Conservation (phyloP, 2,329 filamentous ascomycete genomes). For the Teratosphaeria zuluensis region DNA sequence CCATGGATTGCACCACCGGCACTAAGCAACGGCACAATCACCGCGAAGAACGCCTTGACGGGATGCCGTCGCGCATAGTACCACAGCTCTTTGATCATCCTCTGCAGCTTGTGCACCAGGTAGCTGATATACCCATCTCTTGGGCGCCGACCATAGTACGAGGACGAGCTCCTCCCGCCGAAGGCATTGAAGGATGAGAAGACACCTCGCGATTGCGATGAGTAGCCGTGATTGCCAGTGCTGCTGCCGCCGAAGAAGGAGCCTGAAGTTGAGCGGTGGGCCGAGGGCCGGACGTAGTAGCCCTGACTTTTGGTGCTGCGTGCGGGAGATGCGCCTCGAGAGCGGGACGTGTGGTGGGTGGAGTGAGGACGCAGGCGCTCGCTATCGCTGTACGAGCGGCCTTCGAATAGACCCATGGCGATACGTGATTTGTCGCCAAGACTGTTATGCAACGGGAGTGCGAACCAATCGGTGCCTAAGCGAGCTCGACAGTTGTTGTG, state of each 20-base stretch:
- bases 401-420: slow-evolving; percentile 25
- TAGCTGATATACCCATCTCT: slow-evolving; percentile 68
- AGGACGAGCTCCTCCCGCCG: slow-evolving; percentile 42
- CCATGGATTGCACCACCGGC: slow-evolving; percentile 67
- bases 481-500: not conserved
- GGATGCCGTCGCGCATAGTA: slow-evolving; percentile 77
- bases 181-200: slow-evolving; percentile 11
- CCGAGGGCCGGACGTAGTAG: slow-evolving; percentile 18
- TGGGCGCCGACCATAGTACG: slow-evolving; percentile 69
- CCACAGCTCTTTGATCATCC: slow-evolving; percentile 69
- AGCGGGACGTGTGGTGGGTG: slow-evolving; percentile 6
- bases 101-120: slow-evolving; percentile 64
- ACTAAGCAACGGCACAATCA: slow-evolving; percentile 78
- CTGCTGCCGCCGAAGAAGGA: slow-evolving; percentile 14
- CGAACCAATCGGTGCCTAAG: not conserved
- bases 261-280: slow-evolving; percentile 8
- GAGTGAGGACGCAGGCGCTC: slow-evolving; percentile 8
- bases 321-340: slow-evolving; percentile 8
- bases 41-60: slow-evolving; percentile 76
- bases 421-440: not conserved
- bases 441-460: not conserved
- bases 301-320: slow-evolving; percentile 8
- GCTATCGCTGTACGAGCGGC: slow-evolving; percentile 18
- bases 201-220: slow-evolving; percentile 14
- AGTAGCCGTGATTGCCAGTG: not conserved